Base-by-base conservation (phyloP, 768 basidiomycete species). In the Rhizopogon salebrosus region DNA sequence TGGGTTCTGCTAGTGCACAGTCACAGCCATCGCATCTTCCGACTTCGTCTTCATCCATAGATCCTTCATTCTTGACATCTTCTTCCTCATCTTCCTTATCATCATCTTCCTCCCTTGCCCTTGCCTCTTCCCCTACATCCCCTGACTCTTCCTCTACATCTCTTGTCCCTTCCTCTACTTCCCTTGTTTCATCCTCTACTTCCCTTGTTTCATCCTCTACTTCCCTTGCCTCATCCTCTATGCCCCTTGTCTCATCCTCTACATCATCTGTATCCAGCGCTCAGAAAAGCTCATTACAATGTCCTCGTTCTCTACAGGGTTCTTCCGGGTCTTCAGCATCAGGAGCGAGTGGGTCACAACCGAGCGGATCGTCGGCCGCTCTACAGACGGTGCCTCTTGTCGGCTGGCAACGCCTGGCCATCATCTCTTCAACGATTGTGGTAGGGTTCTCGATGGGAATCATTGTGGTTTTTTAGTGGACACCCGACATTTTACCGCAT, bases 391-490 rank as follows among this genome's bases (percentile, higher is more conserved):
- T 57, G 7, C 46, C 60, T 14, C 58, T 58, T 34, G 20, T 58
- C n/a, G 48, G 57, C 40, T 66, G 61, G 64, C 62, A 69, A 46
- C 59, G 57, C 36, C 4, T 65, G n/a, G 31, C 61, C 18, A 34
- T 64, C 49, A 55, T 62, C 49, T 34, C 65, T 49, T 65, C 64
- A 55, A 63, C 60, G 48, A 49, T 68, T 34, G 48, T 64, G 27
- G 16, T 64, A 16, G 61, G 62, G 5, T 65, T 65, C 13, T 60
- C 58, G 3, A 26, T 68, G 38, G 65, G 69, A 2, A 52, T 61
- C 24, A 35, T 66, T 24, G 24, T 69, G 10, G 36, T 68, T 16
- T 49, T 67, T 31, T 71, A 57, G 64, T 13, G 43, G 18, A 22
- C 9, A 1, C 43, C 4, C 8, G 27, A 43, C 22, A 20, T 11